These are phyloP conservation scores for Coniella lustricola DNA, from an alignment of 2,329 filamentous ascomycete species.

Conservation along the genomic window DNA sequence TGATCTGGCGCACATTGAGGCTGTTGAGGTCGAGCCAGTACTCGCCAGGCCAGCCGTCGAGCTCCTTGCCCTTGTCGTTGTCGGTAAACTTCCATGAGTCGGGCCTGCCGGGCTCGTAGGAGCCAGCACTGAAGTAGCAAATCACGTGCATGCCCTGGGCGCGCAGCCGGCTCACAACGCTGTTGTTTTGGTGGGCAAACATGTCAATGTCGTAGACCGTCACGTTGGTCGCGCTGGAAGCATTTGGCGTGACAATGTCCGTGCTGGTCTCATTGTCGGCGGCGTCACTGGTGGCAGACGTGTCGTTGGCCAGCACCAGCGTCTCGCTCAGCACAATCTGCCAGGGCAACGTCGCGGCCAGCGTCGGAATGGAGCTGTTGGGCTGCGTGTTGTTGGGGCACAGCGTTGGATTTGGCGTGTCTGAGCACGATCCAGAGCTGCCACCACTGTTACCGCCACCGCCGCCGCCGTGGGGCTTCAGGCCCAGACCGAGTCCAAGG, in stretches of 20 bases:
- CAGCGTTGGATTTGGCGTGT: constrained; percentile 17
- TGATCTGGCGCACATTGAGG: constrained; percentile 54
- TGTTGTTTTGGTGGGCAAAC: constrained; percentile 42
- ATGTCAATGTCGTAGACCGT: constrained; percentile 56
- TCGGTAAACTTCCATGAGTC: constrained; percentile 49
- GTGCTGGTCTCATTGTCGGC: neutral
- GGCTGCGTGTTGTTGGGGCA: constrained; percentile 21
- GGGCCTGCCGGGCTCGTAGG: constrained; percentile 55
- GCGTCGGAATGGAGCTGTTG: constrained; percentile 1
- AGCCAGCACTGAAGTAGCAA: constrained; percentile 70
- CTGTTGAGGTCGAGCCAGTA: constrained; percentile 57
- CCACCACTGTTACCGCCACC: constrained; percentile 9
- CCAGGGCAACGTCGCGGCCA: constrained; percentile 43
- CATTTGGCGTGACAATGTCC: constrained; percentile 32
- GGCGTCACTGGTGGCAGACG: constrained; percentile 29
- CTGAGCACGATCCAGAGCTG: neutral
- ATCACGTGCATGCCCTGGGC: constrained; percentile 52
- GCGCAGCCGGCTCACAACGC: constrained; percentile 40
- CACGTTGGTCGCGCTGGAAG: constrained; percentile 37
- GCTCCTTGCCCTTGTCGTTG: constrained; percentile 47
- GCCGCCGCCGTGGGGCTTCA: constrained; percentile 22
- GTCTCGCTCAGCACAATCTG: constrained; percentile 51
- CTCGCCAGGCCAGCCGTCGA: constrained; percentile 62
- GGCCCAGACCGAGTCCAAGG: constrained; percentile 47
- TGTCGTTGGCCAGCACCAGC: constrained; percentile 34